Percentiles rank a stretch among this genome's conserved stretches.
phyloP scores from a whole-genome alignment of 495 filamentous ascomycete genomes.

The Penicillium lagena region DNA sequence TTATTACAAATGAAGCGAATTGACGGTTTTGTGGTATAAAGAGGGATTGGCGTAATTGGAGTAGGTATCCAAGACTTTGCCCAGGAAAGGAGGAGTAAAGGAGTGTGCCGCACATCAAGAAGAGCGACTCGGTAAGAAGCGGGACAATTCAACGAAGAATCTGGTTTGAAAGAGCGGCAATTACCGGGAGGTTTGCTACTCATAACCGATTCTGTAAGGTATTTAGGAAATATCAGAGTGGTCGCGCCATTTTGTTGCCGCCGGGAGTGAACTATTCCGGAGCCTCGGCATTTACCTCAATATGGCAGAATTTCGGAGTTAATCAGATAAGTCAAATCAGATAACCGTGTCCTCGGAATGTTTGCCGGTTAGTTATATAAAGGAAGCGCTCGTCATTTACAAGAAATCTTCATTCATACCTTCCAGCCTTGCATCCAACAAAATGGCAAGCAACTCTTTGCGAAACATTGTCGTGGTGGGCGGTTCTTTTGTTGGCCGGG shows the following conservation, averaged over 20 bases:
- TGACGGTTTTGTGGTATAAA: too few relatives aligned
- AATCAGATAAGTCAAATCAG: slow-evolving; percentile 2
- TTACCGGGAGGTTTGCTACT: too few relatives aligned
- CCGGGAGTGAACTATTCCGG: slow-evolving; percentile 1
- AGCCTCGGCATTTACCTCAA: background rate
- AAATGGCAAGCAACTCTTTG: slow-evolving; percentile 17
- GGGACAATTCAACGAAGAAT: too few relatives aligned
- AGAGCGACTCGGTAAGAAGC: too few relatives aligned
- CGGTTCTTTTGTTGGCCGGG: slow-evolving; percentile 36
- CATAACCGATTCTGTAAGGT: too few relatives aligned
- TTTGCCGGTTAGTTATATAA: slow-evolving; percentile 1
- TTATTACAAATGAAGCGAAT: too few relatives aligned
- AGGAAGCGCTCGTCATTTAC: background rate
- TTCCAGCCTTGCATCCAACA: background rate
- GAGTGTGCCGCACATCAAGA: too few relatives aligned
- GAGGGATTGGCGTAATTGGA: too few relatives aligned
- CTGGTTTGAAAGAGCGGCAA: too few relatives aligned
- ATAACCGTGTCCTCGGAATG: background rate
- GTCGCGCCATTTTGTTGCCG: background rate
- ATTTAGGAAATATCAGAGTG: too few relatives aligned
- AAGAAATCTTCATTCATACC: background rate
- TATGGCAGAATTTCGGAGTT: background rate
- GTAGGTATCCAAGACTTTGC: too few relatives aligned
- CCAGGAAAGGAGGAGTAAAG: too few relatives aligned
- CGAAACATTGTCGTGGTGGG: slow-evolving; percentile 38